phyloP scores from a whole-genome alignment of 768 basidiomycete species.

The Boletus rubroflammeus region DNA sequence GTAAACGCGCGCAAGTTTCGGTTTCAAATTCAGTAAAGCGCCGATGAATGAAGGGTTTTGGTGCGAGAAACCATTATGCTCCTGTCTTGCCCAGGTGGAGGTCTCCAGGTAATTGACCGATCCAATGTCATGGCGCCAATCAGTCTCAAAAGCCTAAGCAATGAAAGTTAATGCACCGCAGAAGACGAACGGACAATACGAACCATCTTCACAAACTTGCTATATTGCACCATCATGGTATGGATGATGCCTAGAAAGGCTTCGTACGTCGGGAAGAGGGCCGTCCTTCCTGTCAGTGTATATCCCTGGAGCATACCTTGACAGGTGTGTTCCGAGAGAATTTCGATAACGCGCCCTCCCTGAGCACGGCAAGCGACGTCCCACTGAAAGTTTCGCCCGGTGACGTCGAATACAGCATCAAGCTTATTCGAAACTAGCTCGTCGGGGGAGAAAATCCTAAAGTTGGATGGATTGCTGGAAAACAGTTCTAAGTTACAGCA shows the following conservation, averaged over 20 bases:
- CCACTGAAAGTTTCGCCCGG: constrained; percentile 82
- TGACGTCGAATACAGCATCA: constrained; percentile 69
- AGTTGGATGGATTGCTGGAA: constrained; percentile 66
- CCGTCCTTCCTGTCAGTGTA: constrained; percentile 83
- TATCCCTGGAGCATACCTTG: constrained; percentile 93
- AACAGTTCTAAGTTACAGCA: background rate
- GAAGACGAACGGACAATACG: constrained; percentile 8
- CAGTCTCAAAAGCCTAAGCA: constrained; percentile 49
- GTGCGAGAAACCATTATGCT: constrained; percentile 89
- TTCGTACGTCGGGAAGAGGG: constrained; percentile 87
- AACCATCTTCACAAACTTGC: constrained; percentile 86
- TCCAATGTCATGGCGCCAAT: constrained; percentile 68
- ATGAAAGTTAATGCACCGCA: background rate
- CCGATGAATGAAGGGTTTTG: constrained; percentile 87
- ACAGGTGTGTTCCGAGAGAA: constrained; percentile 84
- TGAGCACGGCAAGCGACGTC: constrained; percentile 61
- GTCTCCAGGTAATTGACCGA: constrained; percentile 87
- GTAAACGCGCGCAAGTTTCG: constrained; percentile 69
- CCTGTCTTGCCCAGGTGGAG: constrained; percentile 80
- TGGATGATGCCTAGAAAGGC: constrained; percentile 87
- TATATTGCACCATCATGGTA: constrained; percentile 88
- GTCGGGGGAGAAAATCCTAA: constrained; percentile 91
- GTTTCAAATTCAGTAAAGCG: constrained; percentile 77
- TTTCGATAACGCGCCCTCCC: constrained; percentile 84
- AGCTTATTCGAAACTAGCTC: constrained; percentile 87